phyloP scores from a whole-genome alignment of 2,329 filamentous ascomycete species.

The Talaromyces piceae region DNA sequence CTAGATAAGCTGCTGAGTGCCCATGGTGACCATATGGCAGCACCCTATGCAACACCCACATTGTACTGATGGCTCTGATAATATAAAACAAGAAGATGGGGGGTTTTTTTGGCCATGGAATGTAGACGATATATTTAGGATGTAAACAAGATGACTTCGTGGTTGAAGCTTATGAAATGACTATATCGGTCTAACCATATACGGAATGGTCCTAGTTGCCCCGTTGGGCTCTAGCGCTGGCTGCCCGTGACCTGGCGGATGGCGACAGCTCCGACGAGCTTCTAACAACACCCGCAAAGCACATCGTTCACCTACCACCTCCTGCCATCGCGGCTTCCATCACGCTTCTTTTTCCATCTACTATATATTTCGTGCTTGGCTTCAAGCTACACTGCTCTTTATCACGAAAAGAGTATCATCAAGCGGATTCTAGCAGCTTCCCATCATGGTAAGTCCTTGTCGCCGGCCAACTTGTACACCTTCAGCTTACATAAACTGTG shows the following conservation, averaged over 20 bases:
- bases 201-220: neutral
- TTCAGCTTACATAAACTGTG: slow-evolving; percentile 3
- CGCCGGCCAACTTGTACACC: neutral
- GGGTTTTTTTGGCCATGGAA: too few species aligned
- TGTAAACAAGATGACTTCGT: neutral
- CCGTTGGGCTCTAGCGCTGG: neutral
- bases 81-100: too few species aligned
- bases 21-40: too few species aligned
- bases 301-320: slow-evolving; percentile 1
- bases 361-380: neutral
- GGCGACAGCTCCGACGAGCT: slow-evolving; percentile 6
- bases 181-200: neutral
- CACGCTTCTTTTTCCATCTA: neutral
- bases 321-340: neutral
- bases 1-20: too few species aligned
- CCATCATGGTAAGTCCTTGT: slow-evolving; percentile 8
- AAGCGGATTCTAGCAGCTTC: slow-evolving; percentile 5
- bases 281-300: slow-evolving; percentile 1
- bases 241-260: neutral
- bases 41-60: too few species aligned
- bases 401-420: neutral
- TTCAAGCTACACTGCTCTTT: neutral
- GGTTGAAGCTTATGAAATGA: neutral
- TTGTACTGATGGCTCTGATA: too few species aligned
- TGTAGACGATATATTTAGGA: neutral